Evolutionary conservation across 108 stramenopile species (phyloP).

Genomic region (Cyclotella distinguenda): DNA sequence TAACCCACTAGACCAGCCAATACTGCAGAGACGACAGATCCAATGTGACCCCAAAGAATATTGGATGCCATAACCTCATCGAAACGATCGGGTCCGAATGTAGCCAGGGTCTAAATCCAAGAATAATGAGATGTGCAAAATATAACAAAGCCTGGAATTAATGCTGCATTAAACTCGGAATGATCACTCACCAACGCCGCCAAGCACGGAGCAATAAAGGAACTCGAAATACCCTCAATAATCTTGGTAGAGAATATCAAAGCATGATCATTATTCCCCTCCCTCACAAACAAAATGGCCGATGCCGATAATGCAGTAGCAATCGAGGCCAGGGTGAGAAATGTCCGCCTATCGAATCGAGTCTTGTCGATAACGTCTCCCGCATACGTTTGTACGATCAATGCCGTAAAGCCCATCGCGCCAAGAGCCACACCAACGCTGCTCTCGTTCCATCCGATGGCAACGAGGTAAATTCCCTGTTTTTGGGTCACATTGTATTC

Average conservation of each 20-base stretch:
- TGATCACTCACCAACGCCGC: constrained; percentile 52
- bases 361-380: constrained; percentile 84
- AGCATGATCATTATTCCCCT: constrained; percentile 70
- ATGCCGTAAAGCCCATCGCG: constrained; percentile 81
- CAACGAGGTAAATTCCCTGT: constrained; percentile 84
- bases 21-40: constrained; percentile 68
- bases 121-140: not conserved
- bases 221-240: constrained; percentile 77
- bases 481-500: not conserved
- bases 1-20: constrained; percentile 72
- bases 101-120: constrained; percentile 46
- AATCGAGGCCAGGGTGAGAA: constrained; percentile 60
- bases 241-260: constrained; percentile 77
- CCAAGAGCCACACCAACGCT: constrained; percentile 74
- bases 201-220: constrained; percentile 84
- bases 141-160: not conserved
- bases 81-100: constrained; percentile 80
- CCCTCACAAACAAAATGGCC: constrained; percentile 76
- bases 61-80: constrained; percentile 84
- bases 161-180: not conserved
- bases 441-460: constrained; percentile 85
- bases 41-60: constrained; percentile 83
- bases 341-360: constrained; percentile 66
- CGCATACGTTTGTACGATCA: constrained; percentile 78
- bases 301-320: constrained; percentile 78